These are phyloP conservation scores for Asterophora lycoperdoides DNA, from an alignment of 768 basidiomycete species.

Conservation along the genomic window DNA sequence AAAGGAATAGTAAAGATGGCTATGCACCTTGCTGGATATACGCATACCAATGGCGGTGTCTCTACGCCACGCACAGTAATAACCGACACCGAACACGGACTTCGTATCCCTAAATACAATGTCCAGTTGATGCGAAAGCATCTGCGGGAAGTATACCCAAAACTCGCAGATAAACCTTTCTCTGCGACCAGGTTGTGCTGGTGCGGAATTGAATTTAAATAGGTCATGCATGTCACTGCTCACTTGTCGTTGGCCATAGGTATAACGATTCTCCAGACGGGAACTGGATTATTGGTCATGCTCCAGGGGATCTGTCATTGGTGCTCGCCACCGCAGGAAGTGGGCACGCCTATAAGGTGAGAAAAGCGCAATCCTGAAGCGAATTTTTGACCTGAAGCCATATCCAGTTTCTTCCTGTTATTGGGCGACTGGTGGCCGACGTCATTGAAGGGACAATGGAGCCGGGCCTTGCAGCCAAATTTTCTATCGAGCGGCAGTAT, in stretches of 20 bases:
- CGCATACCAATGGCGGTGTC: slow-evolving; percentile 41
- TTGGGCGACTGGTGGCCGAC: slow-evolving; percentile 75
- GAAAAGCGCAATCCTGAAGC: background rate
- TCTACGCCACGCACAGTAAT: slow-evolving; percentile 77
- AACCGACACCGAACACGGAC: slow-evolving; percentile 53
- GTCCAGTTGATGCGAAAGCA: slow-evolving; percentile 47
- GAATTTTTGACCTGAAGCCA: background rate
- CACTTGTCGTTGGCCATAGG: slow-evolving; percentile 39
- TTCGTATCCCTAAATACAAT: slow-evolving; percentile 60
- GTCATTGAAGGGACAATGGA: slow-evolving; percentile 63
- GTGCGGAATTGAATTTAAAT: no score
- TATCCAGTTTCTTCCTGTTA: slow-evolving; percentile 76
- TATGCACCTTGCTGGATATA: slow-evolving; percentile 73
- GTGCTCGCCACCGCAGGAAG: slow-evolving; percentile 85
- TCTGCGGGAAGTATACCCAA: slow-evolving; percentile 65
- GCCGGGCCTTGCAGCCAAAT: slow-evolving; percentile 48
- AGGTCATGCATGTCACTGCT: background rate
- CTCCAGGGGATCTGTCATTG: slow-evolving; percentile 52
- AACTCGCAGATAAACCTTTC: slow-evolving; percentile 70
- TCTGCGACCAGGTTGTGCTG: slow-evolving; percentile 80
- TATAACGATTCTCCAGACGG: slow-evolving; percentile 86
- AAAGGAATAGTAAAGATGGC: slow-evolving; percentile 73
- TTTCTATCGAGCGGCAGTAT: slow-evolving; percentile 53
- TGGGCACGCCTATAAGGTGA: slow-evolving; percentile 84
- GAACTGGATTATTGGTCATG: slow-evolving; percentile 84